phyloP scores from a whole-genome alignment of 371 early-diverging fungal genomes.

The Mucor sp. region DNA sequence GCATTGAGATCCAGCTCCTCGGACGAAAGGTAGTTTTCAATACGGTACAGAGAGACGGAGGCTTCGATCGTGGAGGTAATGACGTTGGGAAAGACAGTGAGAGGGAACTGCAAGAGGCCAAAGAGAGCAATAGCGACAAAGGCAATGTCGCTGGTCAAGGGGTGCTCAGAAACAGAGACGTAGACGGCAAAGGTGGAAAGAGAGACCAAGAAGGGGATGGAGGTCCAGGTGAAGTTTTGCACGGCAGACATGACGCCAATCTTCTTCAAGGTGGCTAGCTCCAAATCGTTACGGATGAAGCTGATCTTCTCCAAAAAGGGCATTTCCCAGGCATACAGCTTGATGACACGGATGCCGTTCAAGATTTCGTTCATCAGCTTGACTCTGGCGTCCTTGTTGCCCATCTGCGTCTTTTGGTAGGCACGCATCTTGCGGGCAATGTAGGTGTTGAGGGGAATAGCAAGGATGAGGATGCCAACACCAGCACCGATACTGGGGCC shows the following conservation, averaged over 20 bases:
- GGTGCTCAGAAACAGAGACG: constrained; percentile 53
- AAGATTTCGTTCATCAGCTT: constrained; percentile 93
- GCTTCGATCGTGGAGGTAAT: constrained; percentile 81
- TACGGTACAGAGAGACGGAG: constrained; percentile 79
- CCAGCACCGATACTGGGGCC: constrained; percentile 90
- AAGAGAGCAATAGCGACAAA: constrained; percentile 92
- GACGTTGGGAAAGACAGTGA: constrained; percentile 64
- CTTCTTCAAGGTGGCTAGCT: constrained; percentile 76
- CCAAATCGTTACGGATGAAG: constrained; percentile 75
- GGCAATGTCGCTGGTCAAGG: constrained; percentile 76
- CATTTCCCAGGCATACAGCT: constrained; percentile 82
- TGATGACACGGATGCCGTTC: constrained; percentile 92
- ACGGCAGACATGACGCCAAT: constrained; percentile 68
- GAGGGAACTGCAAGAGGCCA: constrained; percentile 93
- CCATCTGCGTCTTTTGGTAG: constrained; percentile 87
- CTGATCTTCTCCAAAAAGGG: constrained; percentile 66
- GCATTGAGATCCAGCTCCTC: constrained; percentile 77
- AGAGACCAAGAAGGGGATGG: constrained; percentile 88
- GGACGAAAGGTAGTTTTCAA: constrained; percentile 74
- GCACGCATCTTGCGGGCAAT: constrained; percentile 66
- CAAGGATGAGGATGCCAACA: constrained; percentile 78
- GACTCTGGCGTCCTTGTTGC: constrained; percentile 87
- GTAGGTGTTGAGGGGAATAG: constrained; percentile 72
- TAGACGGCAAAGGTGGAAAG: constrained; percentile 86
- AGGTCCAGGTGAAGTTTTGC: constrained; percentile 71